Evolutionary conservation across 2,329 filamentous ascomycete species (phyloP), one percentile per base, ranked within the genome.

Genomic region (Ophiostoma montium): DNA sequence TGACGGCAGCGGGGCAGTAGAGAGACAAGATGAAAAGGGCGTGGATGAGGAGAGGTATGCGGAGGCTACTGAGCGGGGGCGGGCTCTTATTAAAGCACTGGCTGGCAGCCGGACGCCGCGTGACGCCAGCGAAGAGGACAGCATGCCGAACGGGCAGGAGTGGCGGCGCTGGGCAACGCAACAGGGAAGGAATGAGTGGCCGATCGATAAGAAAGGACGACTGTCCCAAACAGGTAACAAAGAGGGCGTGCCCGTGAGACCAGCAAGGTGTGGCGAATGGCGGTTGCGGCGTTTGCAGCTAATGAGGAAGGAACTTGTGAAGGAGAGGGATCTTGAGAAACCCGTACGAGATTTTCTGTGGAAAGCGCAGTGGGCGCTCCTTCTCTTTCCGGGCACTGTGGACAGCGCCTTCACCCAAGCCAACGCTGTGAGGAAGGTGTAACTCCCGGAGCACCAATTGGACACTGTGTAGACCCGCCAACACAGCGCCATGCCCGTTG

Each of bases 1-100:
- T 51, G 53, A 54, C 53, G 51, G 50, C 53, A 53, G 53, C 53
- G 53, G 53, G 49, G 53, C 46, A 47, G 16, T n/a, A 27, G 23
- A 45, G 42, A 32, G 41, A 36, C 47, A 38, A 19, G 36, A 43
- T 31, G 42, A 44, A 21, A 38, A 31, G 12, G 41, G 18, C 21
- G 47, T 21, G 41, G 33, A 31, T 44, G 42, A 44, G 16, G 32
- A 33, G 42, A 39, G 19, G 27, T 15, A 13, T 35, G 50, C 42
- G 46, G 52, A 49, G 48, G 30, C 19, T 35, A 16, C 19, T n/a
- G 21, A 30, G 48, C 44, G 48, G 47, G 50, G 51, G 49, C 47
- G 35, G 19, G 36, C 21, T 54, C 46, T 50, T 41, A 53, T 38
- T 53, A 53, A 48, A 23, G 39, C 39, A 30, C 39, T 39, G 38